phyloP scores from a whole-genome alignment of 495 filamentous ascomycete genomes.

The Staphylotrichum tortipilum region DNA sequence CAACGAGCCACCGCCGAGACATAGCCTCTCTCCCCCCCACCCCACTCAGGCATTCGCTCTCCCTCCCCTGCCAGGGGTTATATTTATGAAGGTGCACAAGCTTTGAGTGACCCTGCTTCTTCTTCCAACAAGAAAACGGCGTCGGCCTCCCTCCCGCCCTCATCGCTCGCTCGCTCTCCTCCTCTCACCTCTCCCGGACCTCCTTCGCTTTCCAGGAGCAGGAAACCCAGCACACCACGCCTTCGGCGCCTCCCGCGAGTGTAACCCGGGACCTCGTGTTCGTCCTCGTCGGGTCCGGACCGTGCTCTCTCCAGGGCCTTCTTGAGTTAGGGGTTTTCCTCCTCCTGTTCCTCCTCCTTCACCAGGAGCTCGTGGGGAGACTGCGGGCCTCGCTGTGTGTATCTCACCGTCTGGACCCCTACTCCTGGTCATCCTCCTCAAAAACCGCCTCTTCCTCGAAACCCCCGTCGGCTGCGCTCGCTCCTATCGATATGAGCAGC shows the following conservation, averaged over 20 bases:
- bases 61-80: not conserved
- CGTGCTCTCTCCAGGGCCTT: not conserved
- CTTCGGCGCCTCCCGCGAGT: constrained; percentile 6
- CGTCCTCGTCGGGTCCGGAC: not conserved
- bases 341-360: too few species aligned
- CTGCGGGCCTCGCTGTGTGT: constrained; percentile 1
- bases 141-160: too few species aligned
- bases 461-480: constrained; percentile 5
- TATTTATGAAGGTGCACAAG: constrained; percentile 3
- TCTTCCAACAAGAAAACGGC: not conserved
- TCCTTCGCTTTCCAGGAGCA: not conserved
- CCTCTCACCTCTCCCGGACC: not conserved
- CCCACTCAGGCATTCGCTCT: not conserved
- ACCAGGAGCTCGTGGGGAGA: constrained; percentile 2
- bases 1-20: constrained; percentile 4
- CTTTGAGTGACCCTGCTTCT: not conserved
- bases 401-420: constrained; percentile 6
- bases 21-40: constrained; percentile 6
- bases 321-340: too few species aligned
- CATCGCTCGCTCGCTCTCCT: too few species aligned
- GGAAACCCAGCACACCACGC: too few species aligned
- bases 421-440: not conserved
- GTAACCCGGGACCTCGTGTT: constrained; percentile 26
- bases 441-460: not conserved
- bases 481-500: constrained; percentile 27